Conservation (phyloP, 805 yeast species). For the Yamadazyma nakazawae region DNA sequence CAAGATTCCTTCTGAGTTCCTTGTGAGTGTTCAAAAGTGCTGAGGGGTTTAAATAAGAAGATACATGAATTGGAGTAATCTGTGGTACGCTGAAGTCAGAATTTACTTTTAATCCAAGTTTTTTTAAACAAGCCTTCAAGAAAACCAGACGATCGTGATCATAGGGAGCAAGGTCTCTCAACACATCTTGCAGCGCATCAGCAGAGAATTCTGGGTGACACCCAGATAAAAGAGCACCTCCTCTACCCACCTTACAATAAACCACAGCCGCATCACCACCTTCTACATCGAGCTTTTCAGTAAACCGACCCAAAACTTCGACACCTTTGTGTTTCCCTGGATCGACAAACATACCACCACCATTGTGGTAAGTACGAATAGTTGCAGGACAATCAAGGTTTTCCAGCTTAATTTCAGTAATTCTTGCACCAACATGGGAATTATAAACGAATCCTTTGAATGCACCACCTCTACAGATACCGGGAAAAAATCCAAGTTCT, state of each 20-base stretch:
- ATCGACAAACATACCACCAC: constrained; percentile 84
- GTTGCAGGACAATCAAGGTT: constrained; percentile 23
- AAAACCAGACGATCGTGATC: constrained; percentile 54
- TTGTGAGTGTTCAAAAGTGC: constrained; percentile 31
- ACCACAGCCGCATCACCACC: constrained; percentile 65
- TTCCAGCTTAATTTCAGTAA: constrained; percentile 43
- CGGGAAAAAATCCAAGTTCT: constrained; percentile 80
- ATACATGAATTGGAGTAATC: constrained; percentile 62
- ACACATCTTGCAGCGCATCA: constrained; percentile 19
- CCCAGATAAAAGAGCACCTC: constrained; percentile 75
- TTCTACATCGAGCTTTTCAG: constrained; percentile 52
- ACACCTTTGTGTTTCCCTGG: constrained; percentile 60
- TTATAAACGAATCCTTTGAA: constrained; percentile 78
- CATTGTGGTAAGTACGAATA: constrained; percentile 64
- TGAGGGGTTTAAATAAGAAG: constrained; percentile 36
- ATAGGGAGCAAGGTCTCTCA: constrained; percentile 37
- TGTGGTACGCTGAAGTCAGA: constrained; percentile 53
- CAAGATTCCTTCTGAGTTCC: constrained; percentile 34
- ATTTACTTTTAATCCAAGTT: constrained; percentile 70
- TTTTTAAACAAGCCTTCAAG: constrained; percentile 51
- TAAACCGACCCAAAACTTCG: constrained; percentile 70
- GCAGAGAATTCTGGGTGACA: constrained; percentile 80
- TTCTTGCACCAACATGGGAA: constrained; percentile 71
- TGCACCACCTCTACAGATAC: constrained; percentile 78
- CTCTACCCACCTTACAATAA: constrained; percentile 64